Base-by-base conservation (phyloP, 2,329 filamentous ascomycete genomes). In the Graphiopsis chlorocephala region DNA sequence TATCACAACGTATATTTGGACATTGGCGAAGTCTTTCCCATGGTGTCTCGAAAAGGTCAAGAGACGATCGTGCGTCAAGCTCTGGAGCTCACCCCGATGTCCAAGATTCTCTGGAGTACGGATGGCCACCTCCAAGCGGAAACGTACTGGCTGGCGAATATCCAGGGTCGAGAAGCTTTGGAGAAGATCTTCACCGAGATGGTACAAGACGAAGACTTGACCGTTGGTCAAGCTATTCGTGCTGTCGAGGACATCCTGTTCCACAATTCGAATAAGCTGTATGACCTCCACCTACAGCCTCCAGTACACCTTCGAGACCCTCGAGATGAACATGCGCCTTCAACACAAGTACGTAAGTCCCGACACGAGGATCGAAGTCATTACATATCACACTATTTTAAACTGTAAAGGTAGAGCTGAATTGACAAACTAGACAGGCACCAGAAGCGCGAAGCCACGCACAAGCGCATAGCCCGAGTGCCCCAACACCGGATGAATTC, bases 1-100 rank as follows among this genome's bases (percentile, higher is more conserved):
- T 95, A 93, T 73, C 81, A 85, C 26, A 94, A 96, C 72, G 90
- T 91, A 1, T 95, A 92, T 73, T 85, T 92, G 14, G 92, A 96
- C 72, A 86, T 96, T 62, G 91, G 92, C 0, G 89, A 93, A 72
- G 88, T 95, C 0, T 96, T 95, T 66, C 91, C 91, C 0, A 88
- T 88, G 77, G 77, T 95, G 42, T 93, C 89, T 68, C 85, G 89
- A 57, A 87, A 92, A 65, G 92, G 91, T 0, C 91, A 96, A 74
- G 87, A 90, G 69, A 80, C 81, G 0, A 84, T 92, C 1, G 69
- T 96, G 14, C 85, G 88, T 52, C 86, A 95, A 72, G 86, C 90
- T 1, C 77, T 96, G 10, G 92, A 96, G 74, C 76, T 94, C 4
- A 89, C 88, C 25, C 91, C 92, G 0, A 86, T 85, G 63, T 87